phyloP scores from a whole-genome alignment of 345 rosid genomes.

The Gossypium sturtianum region DNA sequence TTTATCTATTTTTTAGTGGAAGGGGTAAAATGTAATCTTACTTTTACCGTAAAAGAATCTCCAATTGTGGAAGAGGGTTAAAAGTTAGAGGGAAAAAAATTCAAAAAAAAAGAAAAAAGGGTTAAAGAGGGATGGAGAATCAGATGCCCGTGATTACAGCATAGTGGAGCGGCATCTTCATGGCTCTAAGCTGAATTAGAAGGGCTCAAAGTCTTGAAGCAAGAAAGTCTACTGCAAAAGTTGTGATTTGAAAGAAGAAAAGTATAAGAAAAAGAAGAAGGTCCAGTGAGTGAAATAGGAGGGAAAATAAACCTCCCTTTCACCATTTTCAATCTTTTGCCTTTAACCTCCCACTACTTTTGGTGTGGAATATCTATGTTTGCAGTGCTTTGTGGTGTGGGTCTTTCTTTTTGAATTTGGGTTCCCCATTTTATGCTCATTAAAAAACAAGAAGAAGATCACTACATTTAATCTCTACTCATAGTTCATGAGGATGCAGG shows the following conservation, averaged over 20 bases:
- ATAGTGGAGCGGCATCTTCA: not conserved
- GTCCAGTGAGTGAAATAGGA: not conserved
- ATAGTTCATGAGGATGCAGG: too few relatives aligned
- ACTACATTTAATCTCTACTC: too few relatives aligned
- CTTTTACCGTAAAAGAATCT: too few relatives aligned
- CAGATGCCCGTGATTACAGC: slow-evolving; percentile 19
- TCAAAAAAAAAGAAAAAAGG: not conserved
- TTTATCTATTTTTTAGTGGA: too few relatives aligned
- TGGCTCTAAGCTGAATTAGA: not conserved
- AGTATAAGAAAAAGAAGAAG: not conserved
- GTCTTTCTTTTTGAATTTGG: not conserved
- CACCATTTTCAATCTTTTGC: not conserved
- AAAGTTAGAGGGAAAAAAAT: not conserved
- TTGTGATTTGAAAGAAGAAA: not conserved
- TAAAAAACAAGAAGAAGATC: too few relatives aligned
- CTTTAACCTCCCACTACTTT: slow-evolving; percentile 28
- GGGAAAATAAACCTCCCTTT: not conserved
- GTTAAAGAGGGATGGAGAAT: slow-evolving; percentile 12
- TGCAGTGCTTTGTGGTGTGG: slow-evolving; percentile 3
- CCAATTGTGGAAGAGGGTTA: too few relatives aligned
- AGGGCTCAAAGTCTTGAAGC: not conserved
- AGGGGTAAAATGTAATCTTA: too few relatives aligned
- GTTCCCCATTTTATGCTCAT: too few relatives aligned
- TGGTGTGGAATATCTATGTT: slow-evolving; percentile 22
- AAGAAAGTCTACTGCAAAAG: not conserved